Base-by-base conservation (phyloP, 164 flowering plant genomes). In the Tetrastigma voinierianum region DNA sequence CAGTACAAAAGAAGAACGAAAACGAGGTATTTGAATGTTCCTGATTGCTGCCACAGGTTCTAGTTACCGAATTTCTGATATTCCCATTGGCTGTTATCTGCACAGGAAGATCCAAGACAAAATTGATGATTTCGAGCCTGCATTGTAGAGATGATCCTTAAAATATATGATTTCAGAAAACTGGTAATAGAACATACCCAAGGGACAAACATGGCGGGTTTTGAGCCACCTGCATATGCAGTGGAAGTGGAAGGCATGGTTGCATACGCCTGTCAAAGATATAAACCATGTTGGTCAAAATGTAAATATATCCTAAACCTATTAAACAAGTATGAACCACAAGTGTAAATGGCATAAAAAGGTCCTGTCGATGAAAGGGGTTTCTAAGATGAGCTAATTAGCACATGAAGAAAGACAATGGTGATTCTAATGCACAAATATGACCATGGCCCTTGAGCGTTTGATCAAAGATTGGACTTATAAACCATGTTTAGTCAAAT, bases 1-100 rank as follows among this genome's bases (percentile, higher is more conserved):
- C 58, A 55, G 16, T 55, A 1, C 13, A 8, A 55, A 55, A 10
- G 15, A 20, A 21, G 0, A 2, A 21, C 2, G 11, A 21, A 4
- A 21, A 20, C 2, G 13, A 4, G 58, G 32, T 10, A 21, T 55
- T 15, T 2, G 1, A 20, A 12, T 18, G 58, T 5, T 55, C 58
- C 43, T 11, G 40, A 19, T 43, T 40, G 62, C 15, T 10, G 10
- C 3, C 32, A 32, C 40, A 56, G 25, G 43, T 17, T 45, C 72
- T 76, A 81, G 60, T 79, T 82, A 13, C 84, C 84, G 52, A 79
- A 81, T 62, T 79, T 81, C 2, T 32, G 40, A 59, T 79, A 81
- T 60, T 81, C 84, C 84, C 84, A 81, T 62, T 81, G 79, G 25
- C 84, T 81, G 66, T 81, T 81, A 72, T 81, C 84, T 79, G 79